Evolutionary conservation across 805 yeast species (phyloP).

Genomic region (Kuraishia molischiana): DNA sequence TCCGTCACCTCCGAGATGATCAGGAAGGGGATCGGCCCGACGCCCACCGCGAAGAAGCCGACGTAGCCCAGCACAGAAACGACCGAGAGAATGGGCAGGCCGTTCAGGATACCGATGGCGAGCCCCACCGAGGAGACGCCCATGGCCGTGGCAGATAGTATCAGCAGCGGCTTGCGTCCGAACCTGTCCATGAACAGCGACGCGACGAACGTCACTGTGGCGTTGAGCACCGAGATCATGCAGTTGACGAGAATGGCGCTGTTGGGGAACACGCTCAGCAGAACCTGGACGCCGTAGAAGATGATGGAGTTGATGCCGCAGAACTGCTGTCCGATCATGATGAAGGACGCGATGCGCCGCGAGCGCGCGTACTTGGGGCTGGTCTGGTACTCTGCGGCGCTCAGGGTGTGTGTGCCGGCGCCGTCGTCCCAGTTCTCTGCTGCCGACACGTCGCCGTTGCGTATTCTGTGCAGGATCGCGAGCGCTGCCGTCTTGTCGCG

Average conservation of each 20-base stretch:
- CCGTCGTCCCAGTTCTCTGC: constrained; percentile 19
- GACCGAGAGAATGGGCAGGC: constrained; percentile 41
- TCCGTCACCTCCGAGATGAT: constrained; percentile 86
- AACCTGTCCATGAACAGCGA: constrained; percentile 66
- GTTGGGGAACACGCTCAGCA: constrained; percentile 62
- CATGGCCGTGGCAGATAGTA: constrained; percentile 62
- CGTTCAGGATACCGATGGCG: constrained; percentile 51
- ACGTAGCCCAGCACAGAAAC: constrained; percentile 65
- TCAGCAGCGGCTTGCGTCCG: constrained; percentile 68
- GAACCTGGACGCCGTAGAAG: constrained; percentile 84
- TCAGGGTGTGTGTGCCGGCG: constrained; percentile 13
- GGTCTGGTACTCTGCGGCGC: constrained; percentile 35
- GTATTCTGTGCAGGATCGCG: constrained; percentile 26
- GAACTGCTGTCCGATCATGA: constrained; percentile 81
- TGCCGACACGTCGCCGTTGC: constrained; percentile 8
- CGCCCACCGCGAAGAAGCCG: constrained; percentile 79
- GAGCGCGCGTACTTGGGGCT: constrained; percentile 45
- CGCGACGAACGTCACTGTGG: constrained; percentile 60
- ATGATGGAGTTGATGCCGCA: constrained; percentile 90
- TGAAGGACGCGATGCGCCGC: constrained; percentile 54
- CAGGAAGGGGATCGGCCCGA: constrained; percentile 94
- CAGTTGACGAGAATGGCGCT: constrained; percentile 67
- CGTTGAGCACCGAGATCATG: constrained; percentile 64
- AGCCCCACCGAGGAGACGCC: constrained; percentile 52
- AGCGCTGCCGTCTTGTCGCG: constrained; percentile 23